Conservation (phyloP, 2,329 filamentous ascomycete species). For the Hansfordia pulvinata region DNA sequence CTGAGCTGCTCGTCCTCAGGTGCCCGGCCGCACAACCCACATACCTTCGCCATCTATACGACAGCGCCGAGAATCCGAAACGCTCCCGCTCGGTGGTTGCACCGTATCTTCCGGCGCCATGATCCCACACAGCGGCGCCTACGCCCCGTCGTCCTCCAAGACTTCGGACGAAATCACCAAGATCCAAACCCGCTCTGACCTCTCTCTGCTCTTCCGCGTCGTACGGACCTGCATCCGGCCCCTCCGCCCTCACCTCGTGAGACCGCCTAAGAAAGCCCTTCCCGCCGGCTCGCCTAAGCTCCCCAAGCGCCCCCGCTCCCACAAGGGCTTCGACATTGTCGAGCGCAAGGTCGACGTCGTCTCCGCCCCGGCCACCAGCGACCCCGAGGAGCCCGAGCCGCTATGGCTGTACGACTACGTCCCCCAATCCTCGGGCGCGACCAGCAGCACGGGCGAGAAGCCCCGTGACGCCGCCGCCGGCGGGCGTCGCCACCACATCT, state of each 20-base stretch:
- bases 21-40: too few species aligned
- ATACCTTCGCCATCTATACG: too few species aligned
- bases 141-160: too few species aligned
- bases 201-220: conserved; percentile 7
- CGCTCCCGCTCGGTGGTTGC: too few species aligned
- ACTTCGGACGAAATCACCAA: too few species aligned
- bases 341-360: conserved; percentile 4
- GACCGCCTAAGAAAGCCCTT: conserved; percentile 3
- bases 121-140: too few species aligned
- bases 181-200: conserved; percentile 4
- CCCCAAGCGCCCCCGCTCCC: conserved; percentile 1
- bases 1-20: too few species aligned
- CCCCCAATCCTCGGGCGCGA: neutral
- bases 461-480: neutral
- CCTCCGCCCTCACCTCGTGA: conserved; percentile 7
- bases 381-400: neutral
- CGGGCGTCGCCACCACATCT: conserved; percentile 17
- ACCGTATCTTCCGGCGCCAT: too few species aligned
- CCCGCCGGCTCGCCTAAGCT: conserved; percentile 7
- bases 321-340: conserved; percentile 4
- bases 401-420: conserved; percentile 9
- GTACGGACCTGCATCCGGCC: conserved; percentile 6
- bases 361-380: neutral
- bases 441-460: neutral
- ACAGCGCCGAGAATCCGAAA: too few species aligned